phyloP scores from a whole-genome alignment of 306 rosid genomes.

The Cicer chorassanicum region DNA sequence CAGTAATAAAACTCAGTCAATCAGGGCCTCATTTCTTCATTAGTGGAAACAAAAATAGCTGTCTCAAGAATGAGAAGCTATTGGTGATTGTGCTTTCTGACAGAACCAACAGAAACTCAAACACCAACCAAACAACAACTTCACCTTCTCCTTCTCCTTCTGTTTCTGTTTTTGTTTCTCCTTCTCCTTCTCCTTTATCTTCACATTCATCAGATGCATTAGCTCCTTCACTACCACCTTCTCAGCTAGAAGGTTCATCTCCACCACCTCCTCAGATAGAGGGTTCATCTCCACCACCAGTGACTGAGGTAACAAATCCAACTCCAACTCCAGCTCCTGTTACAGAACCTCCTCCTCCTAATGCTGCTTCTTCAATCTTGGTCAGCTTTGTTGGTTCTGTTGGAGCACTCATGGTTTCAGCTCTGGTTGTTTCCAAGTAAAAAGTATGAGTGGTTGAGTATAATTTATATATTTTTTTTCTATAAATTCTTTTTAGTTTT shows the following conservation, averaged over 20 bases:
- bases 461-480: neutral
- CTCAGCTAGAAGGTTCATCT: slow-evolving; percentile 28
- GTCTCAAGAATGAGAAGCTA: slow-evolving; percentile 79
- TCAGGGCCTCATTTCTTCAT: slow-evolving; percentile 80
- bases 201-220: slow-evolving; percentile 37
- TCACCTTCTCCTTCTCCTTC: slow-evolving; percentile 49
- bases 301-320: slow-evolving; percentile 46
- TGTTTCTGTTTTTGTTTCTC: slow-evolving; percentile 42
- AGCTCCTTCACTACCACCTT: slow-evolving; percentile 42
- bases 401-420: slow-evolving; percentile 74
- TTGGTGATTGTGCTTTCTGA: slow-evolving; percentile 70
- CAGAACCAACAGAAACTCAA: slow-evolving; percentile 53
- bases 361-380: slow-evolving; percentile 58
- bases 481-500: neutral
- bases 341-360: slow-evolving; percentile 61
- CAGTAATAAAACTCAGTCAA: slow-evolving; percentile 53
- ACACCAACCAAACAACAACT: slow-evolving; percentile 45
- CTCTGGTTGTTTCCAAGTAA: slow-evolving; percentile 50
- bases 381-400: slow-evolving; percentile 55
- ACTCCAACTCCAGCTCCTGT: slow-evolving; percentile 59
- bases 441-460: slow-evolving; percentile 37
- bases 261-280: slow-evolving; percentile 44
- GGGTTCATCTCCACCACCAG: slow-evolving; percentile 41
- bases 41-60: slow-evolving; percentile 78
- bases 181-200: slow-evolving; percentile 54